A percentile compares a stretch with the other conserved stretches of the same genome.
Evolutionary conservation across 2,329 filamentous ascomycete species (phyloP).

Genomic region (Beauveria bassiana): DNA sequence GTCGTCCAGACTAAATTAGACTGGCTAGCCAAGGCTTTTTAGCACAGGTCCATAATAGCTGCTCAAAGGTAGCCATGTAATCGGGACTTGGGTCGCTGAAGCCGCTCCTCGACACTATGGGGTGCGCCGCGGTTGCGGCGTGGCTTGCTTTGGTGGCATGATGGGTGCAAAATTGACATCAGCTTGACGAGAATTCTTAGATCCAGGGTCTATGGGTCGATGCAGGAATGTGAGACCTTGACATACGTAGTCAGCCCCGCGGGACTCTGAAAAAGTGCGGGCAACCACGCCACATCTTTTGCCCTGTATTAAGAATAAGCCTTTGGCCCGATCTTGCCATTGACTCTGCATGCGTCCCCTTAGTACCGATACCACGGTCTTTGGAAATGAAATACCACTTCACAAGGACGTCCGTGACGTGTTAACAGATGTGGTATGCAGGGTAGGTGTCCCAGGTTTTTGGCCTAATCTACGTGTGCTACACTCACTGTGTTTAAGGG

Average conservation of each 20-base stretch:
- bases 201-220: not conserved
- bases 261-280: not conserved
- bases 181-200: not conserved
- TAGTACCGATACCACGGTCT: not conserved
- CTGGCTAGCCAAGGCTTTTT: not conserved
- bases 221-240: not conserved
- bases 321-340: too few species aligned
- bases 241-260: not conserved
- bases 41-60: too few species aligned
- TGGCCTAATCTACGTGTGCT: too few species aligned
- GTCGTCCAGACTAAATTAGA: not conserved
- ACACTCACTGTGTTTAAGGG: too few species aligned
- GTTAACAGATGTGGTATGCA: not conserved
- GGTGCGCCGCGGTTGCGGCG: too few species aligned
- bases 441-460: not conserved
- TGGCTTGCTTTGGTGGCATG: not conserved
- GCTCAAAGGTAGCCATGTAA: too few species aligned
- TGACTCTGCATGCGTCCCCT: not conserved
- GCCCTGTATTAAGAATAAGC: too few species aligned
- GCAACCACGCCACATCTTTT: not conserved
- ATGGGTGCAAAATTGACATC: not conserved
- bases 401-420: not conserved
- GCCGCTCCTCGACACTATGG: too few species aligned
- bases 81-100: too few species aligned
- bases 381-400: not conserved